Evolutionary conservation across 2,329 filamentous ascomycete species (phyloP), one percentile per base, ranked within the genome.

Genomic region (Venturia effusa): DNA sequence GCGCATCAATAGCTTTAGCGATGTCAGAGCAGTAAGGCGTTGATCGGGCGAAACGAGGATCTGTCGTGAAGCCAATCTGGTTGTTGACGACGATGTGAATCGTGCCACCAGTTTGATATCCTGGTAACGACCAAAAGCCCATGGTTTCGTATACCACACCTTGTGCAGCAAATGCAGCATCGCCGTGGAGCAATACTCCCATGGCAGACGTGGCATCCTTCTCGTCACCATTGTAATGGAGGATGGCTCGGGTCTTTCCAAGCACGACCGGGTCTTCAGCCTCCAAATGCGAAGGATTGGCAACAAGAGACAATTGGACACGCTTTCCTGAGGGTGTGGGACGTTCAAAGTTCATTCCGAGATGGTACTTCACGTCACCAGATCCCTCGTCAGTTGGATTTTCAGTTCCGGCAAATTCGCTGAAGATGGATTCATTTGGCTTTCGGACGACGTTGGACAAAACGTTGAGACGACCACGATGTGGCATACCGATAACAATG

Each of bases 281-380:
- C 79, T 99, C 94, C 73, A 99, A 81, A 83, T 99, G 94, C 64
- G 94, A 99, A 45, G 94, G 94, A 78, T 99, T 99, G 79, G 94
- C 94, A 66, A 99, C 94, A 61, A 99, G 86, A 67, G 94, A 99
- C 63, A 99, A 86, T 81, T 99, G 94, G n/a, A 99, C 94, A 68
- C 94, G 94, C 85, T 97, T 97, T 71, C 94, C 94, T 54, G 93
- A 97, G 65, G 94, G 94, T 11, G 94, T 99, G 63, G 94, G 94
- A 67, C 94, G 91, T 81, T 99, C 94, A 70, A 99, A 99, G 83
- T 99, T 99, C 94, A 99, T 99, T 74, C 94, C 94, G 72, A 99
- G 82, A 81, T 99, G 94, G 81, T 99, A 99, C 80, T 99, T 99
- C 78, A 99, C 94, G 76, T 99, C 94, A 71, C 94, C 94, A 65